Base-by-base conservation (phyloP, 805 yeast species). In the Torulaspora delbrueckii region DNA sequence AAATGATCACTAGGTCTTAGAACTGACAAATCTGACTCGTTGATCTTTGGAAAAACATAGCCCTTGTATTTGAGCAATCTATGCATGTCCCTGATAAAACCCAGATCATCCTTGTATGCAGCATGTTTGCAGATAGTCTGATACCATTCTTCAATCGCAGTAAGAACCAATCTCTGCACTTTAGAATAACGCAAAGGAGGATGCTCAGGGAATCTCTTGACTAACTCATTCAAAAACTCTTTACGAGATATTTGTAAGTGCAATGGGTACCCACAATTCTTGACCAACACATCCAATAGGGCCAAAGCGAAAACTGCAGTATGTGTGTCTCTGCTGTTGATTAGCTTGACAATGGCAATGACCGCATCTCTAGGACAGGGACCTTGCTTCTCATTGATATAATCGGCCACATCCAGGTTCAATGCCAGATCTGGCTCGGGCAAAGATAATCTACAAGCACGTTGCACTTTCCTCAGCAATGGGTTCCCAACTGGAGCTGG, bases 191-290 rank as follows among this genome's bases (percentile, higher is more conserved):
- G 78, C 50, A 83, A 69, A 3, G 97, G 96, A 1, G 99, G 98
- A 59, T 87, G 79, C 62, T 90, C 97, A 1, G 98, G 98, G 69
- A 93, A 93, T 63, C 87, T 71, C 58, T 87, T 85, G 19, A 93
- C 99, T 59, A 93, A 75, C 61, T 88, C 96, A 63, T 93, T 93
- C 59, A 93, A 74, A 57, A 93, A 93, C 64, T 91, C 98, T 67
- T 93, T 90, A 49, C 98, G 78, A 3, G 96, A 86, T 43, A 93
- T 87, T 68, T 93, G 99, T 39, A 93, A 73, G 55, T 93, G 99
- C 69, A 93, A 80, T 6, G 99, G 97, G 65, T 91, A 93, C 4
- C 98, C 99, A 70, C 99, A 93, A 71, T 93, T 93, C 69, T 93
- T 93, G 43, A 93, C 99, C 56, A 93, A 72, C 43, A 87, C 87